A percentile compares a stretch with the other conserved stretches of the same genome.
These are phyloP conservation scores for Raphanus raphanistrum DNA, from an alignment of 345 rosid species.

Conservation along the genomic window DNA sequence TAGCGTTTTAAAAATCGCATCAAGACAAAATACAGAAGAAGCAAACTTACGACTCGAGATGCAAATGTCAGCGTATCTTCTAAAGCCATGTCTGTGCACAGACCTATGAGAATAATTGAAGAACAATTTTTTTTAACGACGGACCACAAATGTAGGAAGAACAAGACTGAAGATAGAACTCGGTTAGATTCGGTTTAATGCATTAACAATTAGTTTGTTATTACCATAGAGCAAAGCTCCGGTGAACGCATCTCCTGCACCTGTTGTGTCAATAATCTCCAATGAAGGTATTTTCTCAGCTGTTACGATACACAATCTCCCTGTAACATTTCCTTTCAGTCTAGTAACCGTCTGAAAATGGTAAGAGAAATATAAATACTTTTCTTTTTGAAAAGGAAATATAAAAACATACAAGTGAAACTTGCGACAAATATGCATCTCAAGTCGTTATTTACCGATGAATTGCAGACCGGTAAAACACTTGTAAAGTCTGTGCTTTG, in stretches of 20 bases:
- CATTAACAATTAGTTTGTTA: not conserved
- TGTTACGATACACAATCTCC: constrained; percentile 65
- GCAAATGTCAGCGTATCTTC: constrained; percentile 76
- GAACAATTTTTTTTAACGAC: not conserved
- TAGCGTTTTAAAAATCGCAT: not conserved
- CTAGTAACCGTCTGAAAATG: constrained; percentile 46
- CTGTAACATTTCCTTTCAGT: constrained; percentile 62
- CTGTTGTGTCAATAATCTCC: constrained; percentile 79
- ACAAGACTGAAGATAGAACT: not conserved
- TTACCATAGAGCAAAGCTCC: constrained; percentile 76
- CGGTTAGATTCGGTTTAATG: not conserved
- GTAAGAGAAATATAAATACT: constrained; percentile 2
- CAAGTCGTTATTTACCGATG: constrained; percentile 50
- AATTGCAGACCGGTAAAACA: constrained; percentile 52
- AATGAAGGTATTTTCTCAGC: constrained; percentile 77
- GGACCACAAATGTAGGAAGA: not conserved
- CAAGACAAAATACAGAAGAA: not conserved
- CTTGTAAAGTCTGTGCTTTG: constrained; percentile 48
- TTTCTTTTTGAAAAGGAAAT: not conserved
- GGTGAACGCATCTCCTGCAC: constrained; percentile 91
- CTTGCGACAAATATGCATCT: not conserved
- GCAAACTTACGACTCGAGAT: constrained; percentile 69
- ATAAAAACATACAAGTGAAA: constrained; percentile 15
- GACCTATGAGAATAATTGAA: constrained; percentile 39
- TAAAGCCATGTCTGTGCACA: constrained; percentile 62